Base-by-base conservation (phyloP, 495 filamentous ascomycete species). In the Penicillium parvum region DNA sequence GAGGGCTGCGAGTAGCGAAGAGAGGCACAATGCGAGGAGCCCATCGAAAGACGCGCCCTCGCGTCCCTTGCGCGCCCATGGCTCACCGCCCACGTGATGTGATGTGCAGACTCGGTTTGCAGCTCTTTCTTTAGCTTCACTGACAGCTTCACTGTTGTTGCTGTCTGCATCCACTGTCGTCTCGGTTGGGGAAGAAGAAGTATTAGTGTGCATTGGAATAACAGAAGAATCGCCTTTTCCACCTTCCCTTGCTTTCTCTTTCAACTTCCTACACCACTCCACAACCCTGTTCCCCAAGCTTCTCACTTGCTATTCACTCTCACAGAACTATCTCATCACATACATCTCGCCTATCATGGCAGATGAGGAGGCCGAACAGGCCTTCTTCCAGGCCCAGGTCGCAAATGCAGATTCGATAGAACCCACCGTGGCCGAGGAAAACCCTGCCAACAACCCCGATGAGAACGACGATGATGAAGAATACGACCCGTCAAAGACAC, bases 301-400 rank as follows among this genome's bases (percentile, higher is more conserved):
- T 28, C 20, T 36, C 15, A n/a, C 27, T 9, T 21, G 15, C 28
- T 25, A 16, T 10, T 19, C 16, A 16, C 15, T 21, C 3, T 19
- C 38, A 23, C 20, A 42, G 40, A 28, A 32, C 29, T 9, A 9
- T 18, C 30, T 32, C 35, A 47, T 50, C 37, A 35, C 48, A 36
- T 37, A 43, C 39, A 34, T 20, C n/a, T n/a, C 47, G 35, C 36
- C 51, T 40, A 47, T 43, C 59, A 82, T 83, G 80, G 76, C 75
- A 40, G 77, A 79, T 53, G 66, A 75, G 48, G 76, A 81, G 50
- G 71, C 76, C 38, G 79, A 84, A 61, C 63, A 74, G 43, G 78
- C 82, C 55, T 81, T 83, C 55, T 71, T 69, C 40, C 73, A 79
- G 55, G 76, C 71, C 50, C 71, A 74, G 55, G 71, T 70, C 49